phyloP scores from a whole-genome alignment of 176 grass and related monocot genomes.

The Paspalum notatum region DNA sequence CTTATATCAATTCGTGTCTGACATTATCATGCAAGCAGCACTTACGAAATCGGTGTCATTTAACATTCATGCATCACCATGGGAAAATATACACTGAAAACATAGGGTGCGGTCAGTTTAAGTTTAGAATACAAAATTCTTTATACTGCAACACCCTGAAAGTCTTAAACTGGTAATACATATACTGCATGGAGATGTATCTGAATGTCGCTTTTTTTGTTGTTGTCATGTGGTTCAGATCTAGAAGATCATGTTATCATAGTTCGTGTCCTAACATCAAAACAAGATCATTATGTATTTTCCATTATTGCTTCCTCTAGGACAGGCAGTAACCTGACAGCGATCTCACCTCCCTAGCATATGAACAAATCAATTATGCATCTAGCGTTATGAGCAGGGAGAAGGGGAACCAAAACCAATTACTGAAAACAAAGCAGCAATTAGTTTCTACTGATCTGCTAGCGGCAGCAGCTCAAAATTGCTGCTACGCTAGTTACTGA shows the following conservation, averaged over 20 bases:
- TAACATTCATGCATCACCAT: background rate
- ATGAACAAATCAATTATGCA: no score
- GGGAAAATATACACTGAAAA: background rate
- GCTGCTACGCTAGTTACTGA: no score
- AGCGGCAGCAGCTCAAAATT: no score
- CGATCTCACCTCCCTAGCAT: no score
- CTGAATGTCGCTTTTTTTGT: background rate
- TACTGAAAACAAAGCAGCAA: no score
- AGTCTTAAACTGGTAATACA: no score
- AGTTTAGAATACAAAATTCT: background rate
- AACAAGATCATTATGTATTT: conserved; percentile 24
- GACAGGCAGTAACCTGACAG: no score
- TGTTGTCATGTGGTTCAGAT: background rate
- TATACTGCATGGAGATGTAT: background rate
- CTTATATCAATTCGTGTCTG: background rate
- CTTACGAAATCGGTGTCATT: background rate
- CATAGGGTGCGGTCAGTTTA: background rate
- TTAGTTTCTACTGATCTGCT: no score
- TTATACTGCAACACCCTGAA: background rate
- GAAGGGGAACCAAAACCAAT: no score
- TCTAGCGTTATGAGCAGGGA: no score
- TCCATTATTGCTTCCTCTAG: no score
- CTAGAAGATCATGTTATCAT: conserved; percentile 19
- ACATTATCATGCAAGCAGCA: conserved; percentile 1
- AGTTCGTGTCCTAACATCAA: background rate